Percentiles rank a stretch among this genome's conserved stretches.
Evolutionary conservation across 2,329 filamentous ascomycete species (phyloP).

Genomic region (Xylariales sp.): DNA sequence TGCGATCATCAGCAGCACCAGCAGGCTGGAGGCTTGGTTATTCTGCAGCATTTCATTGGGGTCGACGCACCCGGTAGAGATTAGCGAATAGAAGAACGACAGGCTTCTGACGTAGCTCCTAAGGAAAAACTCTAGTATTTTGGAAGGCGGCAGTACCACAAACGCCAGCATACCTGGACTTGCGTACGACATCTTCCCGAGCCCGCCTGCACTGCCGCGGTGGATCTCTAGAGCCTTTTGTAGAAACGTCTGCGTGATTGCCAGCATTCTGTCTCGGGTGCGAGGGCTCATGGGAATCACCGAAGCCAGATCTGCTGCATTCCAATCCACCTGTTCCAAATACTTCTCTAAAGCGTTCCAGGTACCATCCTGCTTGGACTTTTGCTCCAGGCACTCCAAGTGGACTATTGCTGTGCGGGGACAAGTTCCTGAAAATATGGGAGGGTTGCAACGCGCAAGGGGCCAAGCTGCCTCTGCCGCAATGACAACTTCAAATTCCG

Average conservation of each 20-base stretch:
- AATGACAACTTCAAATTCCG: constrained; percentile 43
- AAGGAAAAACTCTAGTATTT: constrained; percentile 64
- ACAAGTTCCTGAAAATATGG: constrained; percentile 37
- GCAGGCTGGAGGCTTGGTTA: constrained; percentile 60
- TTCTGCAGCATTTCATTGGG: constrained; percentile 64
- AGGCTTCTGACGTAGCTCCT: constrained; percentile 62
- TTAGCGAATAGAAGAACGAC: constrained; percentile 61
- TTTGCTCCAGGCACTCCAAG: constrained; percentile 45
- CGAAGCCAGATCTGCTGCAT: constrained; percentile 30
- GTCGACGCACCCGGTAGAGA: constrained; percentile 56
- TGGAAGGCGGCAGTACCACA: constrained; percentile 60
- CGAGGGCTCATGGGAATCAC: constrained; percentile 41
- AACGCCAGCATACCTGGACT: constrained; percentile 54
- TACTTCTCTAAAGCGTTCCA: constrained; percentile 42
- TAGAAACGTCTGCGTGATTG: constrained; percentile 65
- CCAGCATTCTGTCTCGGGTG: constrained; percentile 65
- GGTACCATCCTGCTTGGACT: constrained; percentile 41
- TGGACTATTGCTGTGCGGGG: constrained; percentile 47
- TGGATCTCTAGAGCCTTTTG: constrained; percentile 69
- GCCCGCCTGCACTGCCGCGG: constrained; percentile 41
- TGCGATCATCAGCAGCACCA: constrained; percentile 69
- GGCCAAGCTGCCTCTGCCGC: constrained; percentile 47
- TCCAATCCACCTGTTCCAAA: constrained; percentile 31
- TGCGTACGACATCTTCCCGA: constrained; percentile 36
- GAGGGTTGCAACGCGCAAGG: constrained; percentile 45